Evolutionary conservation across 1,284 basidiomycete genomes (phyloP).

Genomic region (Sutorius eximius): DNA sequence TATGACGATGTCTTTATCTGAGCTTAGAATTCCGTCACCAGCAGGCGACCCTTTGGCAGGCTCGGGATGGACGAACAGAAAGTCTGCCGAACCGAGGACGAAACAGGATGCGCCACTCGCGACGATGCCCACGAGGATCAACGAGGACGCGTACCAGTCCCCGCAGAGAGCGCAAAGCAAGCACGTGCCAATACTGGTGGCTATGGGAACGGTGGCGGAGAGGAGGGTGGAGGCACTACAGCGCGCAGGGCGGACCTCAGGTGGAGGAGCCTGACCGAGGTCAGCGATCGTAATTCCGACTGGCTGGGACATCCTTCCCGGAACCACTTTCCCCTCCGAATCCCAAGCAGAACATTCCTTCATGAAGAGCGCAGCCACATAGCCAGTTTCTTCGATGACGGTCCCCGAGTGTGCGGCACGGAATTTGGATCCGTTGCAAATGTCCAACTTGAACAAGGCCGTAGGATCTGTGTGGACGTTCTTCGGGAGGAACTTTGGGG

Average conservation of each 20-base stretch:
- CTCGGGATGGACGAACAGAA: constrained; percentile 22
- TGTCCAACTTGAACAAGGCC: constrained; percentile 16
- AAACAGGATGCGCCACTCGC: constrained; percentile 25
- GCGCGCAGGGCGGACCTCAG: constrained; percentile 1
- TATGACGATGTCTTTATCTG: constrained; percentile 17
- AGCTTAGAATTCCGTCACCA: constrained; percentile 26
- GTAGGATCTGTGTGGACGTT: constrained; percentile 16
- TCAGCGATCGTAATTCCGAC: constrained; percentile 18
- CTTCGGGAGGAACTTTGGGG: constrained; percentile 7
- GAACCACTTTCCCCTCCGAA: neutral
- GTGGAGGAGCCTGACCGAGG: constrained; percentile 9
- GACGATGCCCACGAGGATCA: constrained; percentile 30
- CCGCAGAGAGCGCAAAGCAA: constrained; percentile 8
- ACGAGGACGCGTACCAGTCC: constrained; percentile 26
- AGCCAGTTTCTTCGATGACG: constrained; percentile 16
- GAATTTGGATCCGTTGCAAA: constrained; percentile 16
- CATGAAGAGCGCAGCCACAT: constrained; percentile 17
- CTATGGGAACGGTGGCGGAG: constrained; percentile 21
- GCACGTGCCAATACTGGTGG: constrained; percentile 18
- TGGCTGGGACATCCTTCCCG: constrained; percentile 4
- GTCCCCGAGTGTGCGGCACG: constrained; percentile 24
- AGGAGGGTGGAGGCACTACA: neutral
- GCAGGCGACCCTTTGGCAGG: constrained; percentile 25
- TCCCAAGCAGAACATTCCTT: constrained; percentile 8
- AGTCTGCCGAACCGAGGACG: constrained; percentile 27